A percentile compares a stretch with the other conserved stretches of the same genome.
These are phyloP conservation scores for Fragilariopsis cylindrus DNA, from an alignment of 108 stramenopile species.

Conservation along the genomic window DNA sequence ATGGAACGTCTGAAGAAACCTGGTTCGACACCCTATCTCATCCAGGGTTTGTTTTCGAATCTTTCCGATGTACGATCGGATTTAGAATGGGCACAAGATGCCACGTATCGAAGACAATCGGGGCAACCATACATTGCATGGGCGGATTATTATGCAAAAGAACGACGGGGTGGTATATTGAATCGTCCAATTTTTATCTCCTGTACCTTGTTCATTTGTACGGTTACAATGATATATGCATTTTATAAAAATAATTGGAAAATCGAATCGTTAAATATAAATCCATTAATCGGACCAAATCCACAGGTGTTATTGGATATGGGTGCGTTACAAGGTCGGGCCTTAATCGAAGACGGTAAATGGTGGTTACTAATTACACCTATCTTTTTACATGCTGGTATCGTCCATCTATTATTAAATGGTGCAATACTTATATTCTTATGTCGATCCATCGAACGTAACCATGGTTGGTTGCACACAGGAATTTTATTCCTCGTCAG, in stretches of 20 bases:
- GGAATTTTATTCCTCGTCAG: constrained; percentile 66
- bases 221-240: constrained; percentile 47
- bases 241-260: constrained; percentile 65
- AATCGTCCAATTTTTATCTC: constrained; percentile 27
- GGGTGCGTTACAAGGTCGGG: constrained; percentile 79
- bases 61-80: constrained; percentile 71
- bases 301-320: constrained; percentile 70
- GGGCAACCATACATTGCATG: constrained; percentile 73
- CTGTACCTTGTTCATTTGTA: constrained; percentile 33
- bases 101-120: constrained; percentile 70
- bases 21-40: constrained; percentile 53
- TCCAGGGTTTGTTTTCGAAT: constrained; percentile 58
- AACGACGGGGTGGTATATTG: constrained; percentile 32
- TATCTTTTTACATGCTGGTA: constrained; percentile 91
- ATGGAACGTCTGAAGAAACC: constrained; percentile 59
- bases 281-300: constrained; percentile 86
- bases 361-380: constrained; percentile 85
- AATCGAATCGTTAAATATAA: constrained; percentile 56
- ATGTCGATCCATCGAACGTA: constrained; percentile 78
- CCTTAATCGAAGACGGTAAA: constrained; percentile 80
- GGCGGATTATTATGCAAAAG: constrained; percentile 65
- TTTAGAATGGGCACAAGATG: constrained; percentile 89
- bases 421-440: constrained; percentile 71
- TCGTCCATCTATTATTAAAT: constrained; percentile 89
- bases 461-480: constrained; percentile 68